Conservation (phyloP, 768 basidiomycete genomes). For the Suillus hirtellus region DNA sequence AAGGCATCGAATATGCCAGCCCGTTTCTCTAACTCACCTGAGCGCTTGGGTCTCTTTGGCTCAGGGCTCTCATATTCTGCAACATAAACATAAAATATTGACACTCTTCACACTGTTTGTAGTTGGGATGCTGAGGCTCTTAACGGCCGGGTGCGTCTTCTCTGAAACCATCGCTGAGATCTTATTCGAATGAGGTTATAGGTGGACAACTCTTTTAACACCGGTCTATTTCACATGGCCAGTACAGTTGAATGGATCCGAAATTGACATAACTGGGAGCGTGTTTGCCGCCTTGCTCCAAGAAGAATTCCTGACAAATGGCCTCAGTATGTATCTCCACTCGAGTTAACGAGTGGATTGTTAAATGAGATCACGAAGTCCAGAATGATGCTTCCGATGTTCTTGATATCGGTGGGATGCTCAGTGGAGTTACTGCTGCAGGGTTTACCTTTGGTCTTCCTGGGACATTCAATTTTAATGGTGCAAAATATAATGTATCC, state of each 20-base stretch:
- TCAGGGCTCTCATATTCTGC: slow-evolving; percentile 2
- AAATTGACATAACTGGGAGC: slow-evolving; percentile 10
- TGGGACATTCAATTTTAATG: no score
- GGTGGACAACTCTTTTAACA: slow-evolving; percentile 17
- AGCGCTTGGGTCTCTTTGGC: slow-evolving; percentile 9
- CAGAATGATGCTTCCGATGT: slow-evolving; percentile 7
- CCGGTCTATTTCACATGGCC: slow-evolving; percentile 3
- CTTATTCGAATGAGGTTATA: neutral
- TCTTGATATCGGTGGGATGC: slow-evolving; percentile 8
- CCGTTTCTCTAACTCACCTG: slow-evolving; percentile 11
- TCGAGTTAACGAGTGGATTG: neutral
- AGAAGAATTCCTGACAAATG: neutral
- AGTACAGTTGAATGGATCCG: slow-evolving; percentile 4
- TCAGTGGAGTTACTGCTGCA: slow-evolving; percentile 15
- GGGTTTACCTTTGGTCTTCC: slow-evolving; percentile 4
- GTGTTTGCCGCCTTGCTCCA: slow-evolving; percentile 10
- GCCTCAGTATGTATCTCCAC: neutral
- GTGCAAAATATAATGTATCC: slow-evolving; percentile 21
- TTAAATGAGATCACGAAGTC: neutral
- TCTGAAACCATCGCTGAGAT: neutral
- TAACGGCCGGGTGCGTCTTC: slow-evolving; percentile 10
- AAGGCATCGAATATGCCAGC: slow-evolving; percentile 11
- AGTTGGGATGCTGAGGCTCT: slow-evolving; percentile 4
- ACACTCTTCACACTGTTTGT: slow-evolving; percentile 5
- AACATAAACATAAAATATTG: neutral